Base-by-base conservation (phyloP, 2,329 filamentous ascomycete species). In the Aspergillus transmontanensis region DNA sequence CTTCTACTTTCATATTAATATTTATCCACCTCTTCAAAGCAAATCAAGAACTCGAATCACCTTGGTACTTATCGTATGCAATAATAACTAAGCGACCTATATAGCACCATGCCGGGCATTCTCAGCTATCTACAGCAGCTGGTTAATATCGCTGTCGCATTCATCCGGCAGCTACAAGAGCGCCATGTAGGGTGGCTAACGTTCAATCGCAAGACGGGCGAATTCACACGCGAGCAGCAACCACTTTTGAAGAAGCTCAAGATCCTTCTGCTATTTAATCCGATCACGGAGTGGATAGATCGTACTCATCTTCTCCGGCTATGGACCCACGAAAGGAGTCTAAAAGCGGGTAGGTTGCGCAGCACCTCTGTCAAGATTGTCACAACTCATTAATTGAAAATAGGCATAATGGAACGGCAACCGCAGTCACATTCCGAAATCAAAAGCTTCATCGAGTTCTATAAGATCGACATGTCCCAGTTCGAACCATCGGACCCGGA, bases 251-350 rank as follows among this genome's bases (percentile, higher is more conserved):
- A 81, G 68, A 81, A 81, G 58, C 23, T 80, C 21, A 80, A 79
- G 63, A 68, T 82, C 6, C 65, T 80, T 4, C 28, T 81, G 0
- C 72, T 82, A 9, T 81, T 81, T 71, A 82, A 80, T 59, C 78
- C 75, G 2, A 50, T 77, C 1, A 75, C 69, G 7, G 79, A 79
- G 71, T 81, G 77, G 79, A 71, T 81, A 39, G 76, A 80, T 63
- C 72, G 66, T 4, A 80, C 77, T 0, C 73, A 77, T 59, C 60
- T 68, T 9, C 72, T 81, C 72, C 73, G 78, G 19, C 63, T 78
- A 19, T 76, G 74, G 57, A 73, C 79, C 34, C 78, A 80, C 58
- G 69, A 78, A 28, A 74, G 75, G 65, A 77, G 73, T 3, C 34
- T 78, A 16, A 63, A 68, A 58, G 68, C 62, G 58, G 76, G 78